Evolutionary conservation across 495 filamentous ascomycete species (phyloP).

Genomic region (Bacidia gigantensis): DNA sequence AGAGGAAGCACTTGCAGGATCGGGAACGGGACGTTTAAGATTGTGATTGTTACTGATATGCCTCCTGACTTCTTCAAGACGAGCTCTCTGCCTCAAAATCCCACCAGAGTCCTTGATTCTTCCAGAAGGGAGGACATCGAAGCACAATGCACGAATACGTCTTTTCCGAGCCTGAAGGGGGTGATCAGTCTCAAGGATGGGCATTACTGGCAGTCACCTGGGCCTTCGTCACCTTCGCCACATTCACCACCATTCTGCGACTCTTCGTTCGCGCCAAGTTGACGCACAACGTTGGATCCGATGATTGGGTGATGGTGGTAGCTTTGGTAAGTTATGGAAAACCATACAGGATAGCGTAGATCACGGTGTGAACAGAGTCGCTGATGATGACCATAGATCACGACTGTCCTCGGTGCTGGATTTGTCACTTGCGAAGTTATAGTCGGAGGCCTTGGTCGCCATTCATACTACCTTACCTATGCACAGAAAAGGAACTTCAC

Average conservation of each 20-base stretch:
- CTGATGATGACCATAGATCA: constrained; percentile 1
- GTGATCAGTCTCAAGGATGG: constrained; percentile 14
- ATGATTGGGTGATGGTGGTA: constrained; percentile 10
- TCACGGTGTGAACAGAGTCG: neutral
- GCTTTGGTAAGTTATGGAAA: constrained; percentile 10
- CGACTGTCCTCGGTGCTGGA: constrained; percentile 11
- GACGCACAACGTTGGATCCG: constrained; percentile 13
- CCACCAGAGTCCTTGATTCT: too few species aligned
- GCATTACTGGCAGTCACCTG: constrained; percentile 12
- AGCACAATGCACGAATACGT: constrained; percentile 10
- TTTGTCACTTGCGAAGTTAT: constrained; percentile 12
- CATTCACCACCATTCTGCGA: constrained; percentile 10
- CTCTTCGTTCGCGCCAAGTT: constrained; percentile 12
- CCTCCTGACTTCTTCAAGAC: too few species aligned
- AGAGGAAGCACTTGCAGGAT: too few species aligned
- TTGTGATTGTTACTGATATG: too few species aligned
- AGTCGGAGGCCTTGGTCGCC: constrained; percentile 13
- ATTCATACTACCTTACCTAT: constrained; percentile 11
- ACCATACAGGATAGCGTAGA: neutral
- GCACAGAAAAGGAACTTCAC: constrained; percentile 8
- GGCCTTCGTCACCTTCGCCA: constrained; percentile 14
- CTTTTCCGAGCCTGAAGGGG: constrained; percentile 3
- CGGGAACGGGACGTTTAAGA: too few species aligned
- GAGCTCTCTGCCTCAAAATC: too few species aligned
- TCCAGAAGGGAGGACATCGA: neutral